These are phyloP conservation scores for Crithidia expoeki DNA, from an alignment of 208 protist genomes.

Conservation along the genomic window DNA sequence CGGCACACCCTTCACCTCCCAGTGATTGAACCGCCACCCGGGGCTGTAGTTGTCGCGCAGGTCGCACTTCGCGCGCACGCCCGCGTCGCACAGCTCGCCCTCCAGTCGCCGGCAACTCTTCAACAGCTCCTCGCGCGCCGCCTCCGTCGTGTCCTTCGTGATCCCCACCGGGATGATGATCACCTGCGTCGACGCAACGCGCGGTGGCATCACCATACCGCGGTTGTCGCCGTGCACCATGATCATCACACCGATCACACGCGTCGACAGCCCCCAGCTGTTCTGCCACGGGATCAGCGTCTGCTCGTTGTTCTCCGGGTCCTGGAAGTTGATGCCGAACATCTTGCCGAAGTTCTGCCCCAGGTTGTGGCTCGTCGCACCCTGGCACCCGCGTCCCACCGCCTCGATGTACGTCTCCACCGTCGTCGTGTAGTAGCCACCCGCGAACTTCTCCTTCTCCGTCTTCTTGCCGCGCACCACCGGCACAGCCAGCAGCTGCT, in stretches of 20 bases:
- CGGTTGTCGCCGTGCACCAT: constrained; percentile 99
- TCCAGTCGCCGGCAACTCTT: constrained; percentile 60
- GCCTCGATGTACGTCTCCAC: constrained; percentile 98
- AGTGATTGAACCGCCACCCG: constrained; percentile 98
- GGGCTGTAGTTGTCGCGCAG: constrained; percentile 95
- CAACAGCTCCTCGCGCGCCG: constrained; percentile 58
- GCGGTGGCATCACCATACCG: constrained; percentile 98
- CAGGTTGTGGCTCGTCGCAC: constrained; percentile 95
- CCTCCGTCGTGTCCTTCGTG: constrained; percentile 77
- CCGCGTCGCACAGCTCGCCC: constrained; percentile 60
- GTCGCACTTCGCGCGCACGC: constrained; percentile 92
- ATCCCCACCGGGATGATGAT: constrained; percentile 94
- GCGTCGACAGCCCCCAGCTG: constrained; percentile 99
- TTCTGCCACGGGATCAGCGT: constrained; percentile 97
- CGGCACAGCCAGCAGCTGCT: constrained; percentile 97
- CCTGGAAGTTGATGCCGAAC: constrained; percentile 97
- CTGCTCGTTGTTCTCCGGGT: constrained; percentile 83
- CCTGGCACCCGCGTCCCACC: constrained; percentile 97
- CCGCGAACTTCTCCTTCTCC: constrained; percentile 99
- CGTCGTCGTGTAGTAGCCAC: constrained; percentile 98
- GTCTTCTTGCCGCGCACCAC: constrained; percentile 97
- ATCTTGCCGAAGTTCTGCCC: constrained; percentile 99
- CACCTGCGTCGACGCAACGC: constrained; percentile 96
- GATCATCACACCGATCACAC: constrained; percentile 97
- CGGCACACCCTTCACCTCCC: constrained; percentile 97